phyloP scores from a whole-genome alignment of 2,329 filamentous ascomycete species.

The Myotisia sp. region DNA sequence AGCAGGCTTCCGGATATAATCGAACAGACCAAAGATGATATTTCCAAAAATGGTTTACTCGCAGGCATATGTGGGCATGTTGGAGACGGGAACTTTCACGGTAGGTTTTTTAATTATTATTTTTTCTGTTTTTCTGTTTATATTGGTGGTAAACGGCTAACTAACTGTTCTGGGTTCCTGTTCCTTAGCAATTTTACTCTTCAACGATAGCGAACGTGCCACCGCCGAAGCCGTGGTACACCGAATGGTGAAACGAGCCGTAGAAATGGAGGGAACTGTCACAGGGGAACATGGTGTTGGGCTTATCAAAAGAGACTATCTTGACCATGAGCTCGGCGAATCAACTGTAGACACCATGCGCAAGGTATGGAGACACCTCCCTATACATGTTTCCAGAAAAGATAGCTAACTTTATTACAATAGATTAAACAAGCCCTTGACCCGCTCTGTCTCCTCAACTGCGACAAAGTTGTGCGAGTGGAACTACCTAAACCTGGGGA shows the following conservation, averaged over 20 bases:
- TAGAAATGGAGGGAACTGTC: slow-evolving; percentile 58
- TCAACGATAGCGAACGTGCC: slow-evolving; percentile 43
- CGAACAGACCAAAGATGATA: slow-evolving; percentile 52
- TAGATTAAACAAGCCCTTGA: slow-evolving; percentile 52
- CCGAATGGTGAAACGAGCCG: slow-evolving; percentile 54
- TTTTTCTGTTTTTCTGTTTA: neutral
- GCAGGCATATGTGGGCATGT: slow-evolving; percentile 59
- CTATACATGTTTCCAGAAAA: neutral
- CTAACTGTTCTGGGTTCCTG: too few species aligned
- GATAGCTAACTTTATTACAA: slow-evolving; percentile 12
- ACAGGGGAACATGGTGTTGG: slow-evolving; percentile 61
- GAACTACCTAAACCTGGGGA: slow-evolving; percentile 37
- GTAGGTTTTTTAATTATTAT: slow-evolving; percentile 36
- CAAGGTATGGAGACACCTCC: slow-evolving; percentile 32
- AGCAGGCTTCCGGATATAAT: slow-evolving; percentile 58
- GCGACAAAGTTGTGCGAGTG: slow-evolving; percentile 50
- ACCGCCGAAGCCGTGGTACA: slow-evolving; percentile 48
- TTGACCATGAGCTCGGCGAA: slow-evolving; percentile 47
- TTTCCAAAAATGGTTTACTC: slow-evolving; percentile 47
- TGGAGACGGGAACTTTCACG: slow-evolving; percentile 61
- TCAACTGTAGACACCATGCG: slow-evolving; percentile 51
- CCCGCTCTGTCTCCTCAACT: slow-evolving; percentile 51
- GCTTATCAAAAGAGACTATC: slow-evolving; percentile 53
- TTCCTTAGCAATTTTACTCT: slow-evolving; percentile 46
- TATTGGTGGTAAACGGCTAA: neutral